Evolutionary conservation across 345 rosid species (phyloP).

Genomic region (Linum usitatissimum): DNA sequence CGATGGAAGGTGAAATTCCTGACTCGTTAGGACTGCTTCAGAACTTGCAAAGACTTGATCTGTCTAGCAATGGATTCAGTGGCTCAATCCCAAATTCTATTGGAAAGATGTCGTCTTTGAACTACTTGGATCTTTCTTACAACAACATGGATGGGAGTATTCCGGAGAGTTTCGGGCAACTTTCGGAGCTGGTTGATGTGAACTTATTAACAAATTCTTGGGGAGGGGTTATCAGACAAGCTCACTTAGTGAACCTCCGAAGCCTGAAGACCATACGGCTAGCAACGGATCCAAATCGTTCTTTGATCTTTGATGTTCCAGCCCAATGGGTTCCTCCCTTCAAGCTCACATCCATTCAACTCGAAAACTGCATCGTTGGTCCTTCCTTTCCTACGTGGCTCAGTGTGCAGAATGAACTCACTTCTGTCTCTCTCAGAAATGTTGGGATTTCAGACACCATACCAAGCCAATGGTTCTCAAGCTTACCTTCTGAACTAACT

Average conservation of each 20-base stretch:
- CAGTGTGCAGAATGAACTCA: constrained; percentile 12
- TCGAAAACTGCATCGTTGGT: constrained; percentile 13
- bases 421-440: background rate
- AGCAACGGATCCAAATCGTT: background rate
- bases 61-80: background rate
- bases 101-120: background rate
- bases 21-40: background rate
- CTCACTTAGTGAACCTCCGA: constrained; percentile 16
- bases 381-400: constrained; percentile 22
- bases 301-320: constrained; percentile 10
- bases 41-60: constrained; percentile 8
- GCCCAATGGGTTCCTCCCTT: constrained; percentile 21
- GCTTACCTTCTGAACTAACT: constrained; percentile 1
- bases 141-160: constrained; percentile 18
- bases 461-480: constrained; percentile 16
- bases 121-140: background rate
- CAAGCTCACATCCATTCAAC: constrained; percentile 14
- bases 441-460: constrained; percentile 14
- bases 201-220: constrained; percentile 12
- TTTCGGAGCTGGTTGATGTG: constrained; percentile 7
- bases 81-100: constrained; percentile 17
- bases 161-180: constrained; percentile 15
- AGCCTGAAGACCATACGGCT: constrained; percentile 8
- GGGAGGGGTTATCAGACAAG: constrained; percentile 12
- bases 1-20: background rate